phyloP scores from a whole-genome alignment of 306 rosid species.

The Begonia masoniana region DNA sequence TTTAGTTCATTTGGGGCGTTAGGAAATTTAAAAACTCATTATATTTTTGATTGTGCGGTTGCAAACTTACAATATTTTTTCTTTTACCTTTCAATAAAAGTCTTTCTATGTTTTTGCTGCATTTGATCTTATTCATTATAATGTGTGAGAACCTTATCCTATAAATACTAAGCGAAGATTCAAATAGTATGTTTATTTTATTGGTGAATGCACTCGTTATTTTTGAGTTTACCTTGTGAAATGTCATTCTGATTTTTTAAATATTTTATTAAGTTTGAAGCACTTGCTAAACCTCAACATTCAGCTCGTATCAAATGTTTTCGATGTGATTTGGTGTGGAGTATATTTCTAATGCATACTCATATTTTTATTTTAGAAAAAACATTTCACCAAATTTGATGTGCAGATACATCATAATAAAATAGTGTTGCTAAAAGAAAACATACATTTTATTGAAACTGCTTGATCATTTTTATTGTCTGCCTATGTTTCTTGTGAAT shows the following conservation, averaged over 20 bases:
- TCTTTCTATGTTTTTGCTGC: not conserved
- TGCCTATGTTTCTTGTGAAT: not conserved
- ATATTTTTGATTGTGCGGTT: too few relatives aligned
- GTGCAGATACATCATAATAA: not conserved
- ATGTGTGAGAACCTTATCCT: not conserved
- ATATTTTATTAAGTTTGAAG: not conserved
- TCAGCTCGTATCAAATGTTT: not conserved
- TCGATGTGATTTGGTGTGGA: not conserved
- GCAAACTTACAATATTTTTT: too few relatives aligned
- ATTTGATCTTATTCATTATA: not conserved
- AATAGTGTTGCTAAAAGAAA: not conserved
- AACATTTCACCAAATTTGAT: not conserved
- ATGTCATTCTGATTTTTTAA: not conserved
- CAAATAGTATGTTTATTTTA: not conserved
- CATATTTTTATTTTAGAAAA: too few relatives aligned
- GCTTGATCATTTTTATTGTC: not conserved
- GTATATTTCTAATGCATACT: too few relatives aligned
- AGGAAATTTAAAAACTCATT: too few relatives aligned
- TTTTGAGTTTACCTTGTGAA: slow-evolving; percentile 1
- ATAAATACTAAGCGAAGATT: not conserved
- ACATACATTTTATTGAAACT: not conserved
- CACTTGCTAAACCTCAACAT: not conserved
- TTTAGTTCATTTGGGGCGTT: too few relatives aligned
- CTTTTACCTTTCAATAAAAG: too few relatives aligned
- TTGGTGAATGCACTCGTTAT: not conserved